Evolutionary conservation across 164 flowering plant species (phyloP).

Genomic region (Berberis vulgaris): DNA sequence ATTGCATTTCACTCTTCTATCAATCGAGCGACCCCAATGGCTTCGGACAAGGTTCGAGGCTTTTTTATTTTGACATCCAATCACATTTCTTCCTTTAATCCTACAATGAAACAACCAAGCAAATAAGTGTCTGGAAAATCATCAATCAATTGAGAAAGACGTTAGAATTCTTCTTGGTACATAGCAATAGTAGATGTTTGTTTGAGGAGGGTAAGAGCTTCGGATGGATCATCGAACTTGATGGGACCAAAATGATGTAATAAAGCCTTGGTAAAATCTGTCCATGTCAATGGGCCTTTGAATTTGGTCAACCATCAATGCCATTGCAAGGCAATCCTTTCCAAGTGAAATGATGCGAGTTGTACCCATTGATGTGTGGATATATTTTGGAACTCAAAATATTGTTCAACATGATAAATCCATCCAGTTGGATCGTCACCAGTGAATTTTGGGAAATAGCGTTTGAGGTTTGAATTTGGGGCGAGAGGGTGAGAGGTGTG

Average conservation of each 20-base stretch:
- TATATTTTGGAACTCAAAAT: no score
- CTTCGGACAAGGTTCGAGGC: not conserved
- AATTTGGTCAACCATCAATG: no score
- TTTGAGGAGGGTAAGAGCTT: conserved; percentile 6
- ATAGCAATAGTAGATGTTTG: not conserved
- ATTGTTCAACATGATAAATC: not conserved
- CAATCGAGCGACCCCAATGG: no score
- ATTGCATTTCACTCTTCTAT: no score
- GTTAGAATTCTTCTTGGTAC: no score
- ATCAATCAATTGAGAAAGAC: no score
- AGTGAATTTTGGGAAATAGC: conserved; percentile 1
- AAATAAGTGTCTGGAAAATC: no score
- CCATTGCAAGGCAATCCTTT: no score
- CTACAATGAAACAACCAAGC: no score
- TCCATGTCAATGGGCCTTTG: no score
- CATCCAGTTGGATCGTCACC: not conserved
- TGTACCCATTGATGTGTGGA: not conserved
- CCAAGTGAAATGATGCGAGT: not conserved
- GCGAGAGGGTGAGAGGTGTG: not conserved
- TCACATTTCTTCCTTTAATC: no score
- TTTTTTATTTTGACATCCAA: not conserved
- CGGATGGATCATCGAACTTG: conserved; percentile 1
- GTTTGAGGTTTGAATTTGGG: conserved; percentile 1
- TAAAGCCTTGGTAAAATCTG: no score
- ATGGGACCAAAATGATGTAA: not conserved